Evolutionary conservation across 192 early-diverging fungal genomes (phyloP).

Genomic region (Spinellus fusiger): DNA sequence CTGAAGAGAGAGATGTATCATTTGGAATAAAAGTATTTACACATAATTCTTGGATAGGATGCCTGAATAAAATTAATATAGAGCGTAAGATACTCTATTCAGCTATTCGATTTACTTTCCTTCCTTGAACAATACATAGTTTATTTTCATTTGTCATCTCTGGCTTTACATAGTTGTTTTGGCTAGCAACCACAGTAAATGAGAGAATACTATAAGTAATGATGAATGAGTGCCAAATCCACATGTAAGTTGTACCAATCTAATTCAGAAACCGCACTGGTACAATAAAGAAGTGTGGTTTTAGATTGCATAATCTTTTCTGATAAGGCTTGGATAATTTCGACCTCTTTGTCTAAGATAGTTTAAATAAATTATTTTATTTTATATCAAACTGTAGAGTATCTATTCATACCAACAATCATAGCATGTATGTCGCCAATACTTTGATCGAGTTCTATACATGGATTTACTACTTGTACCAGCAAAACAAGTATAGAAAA

Average conservation of each 20-base stretch:
- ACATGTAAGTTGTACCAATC: conserved; percentile 54
- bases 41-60: conserved; percentile 56
- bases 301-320: conserved; percentile 43
- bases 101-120: conserved; percentile 36
- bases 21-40: conserved; percentile 69
- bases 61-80: conserved; percentile 36
- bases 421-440: conserved; percentile 82
- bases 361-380: not conserved
- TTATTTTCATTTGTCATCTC: conserved; percentile 44
- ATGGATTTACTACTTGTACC: not conserved
- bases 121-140: conserved; percentile 49
- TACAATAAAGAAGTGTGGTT: conserved; percentile 29
- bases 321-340: conserved; percentile 69
- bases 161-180: conserved; percentile 52
- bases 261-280: conserved; percentile 51
- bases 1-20: conserved; percentile 55
- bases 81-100: not conserved
- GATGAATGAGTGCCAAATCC: not conserved
- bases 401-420: conserved; percentile 54
- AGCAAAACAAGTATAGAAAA: not conserved
- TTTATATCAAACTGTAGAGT: not conserved
- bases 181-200: conserved; percentile 49
- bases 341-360: conserved; percentile 71
- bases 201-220: conserved; percentile 49
- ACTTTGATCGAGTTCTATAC: conserved; percentile 64